These are phyloP conservation scores for Boletus pseudopeckii DNA, from an alignment of 768 basidiomycete genomes.

Conservation along the genomic window DNA sequence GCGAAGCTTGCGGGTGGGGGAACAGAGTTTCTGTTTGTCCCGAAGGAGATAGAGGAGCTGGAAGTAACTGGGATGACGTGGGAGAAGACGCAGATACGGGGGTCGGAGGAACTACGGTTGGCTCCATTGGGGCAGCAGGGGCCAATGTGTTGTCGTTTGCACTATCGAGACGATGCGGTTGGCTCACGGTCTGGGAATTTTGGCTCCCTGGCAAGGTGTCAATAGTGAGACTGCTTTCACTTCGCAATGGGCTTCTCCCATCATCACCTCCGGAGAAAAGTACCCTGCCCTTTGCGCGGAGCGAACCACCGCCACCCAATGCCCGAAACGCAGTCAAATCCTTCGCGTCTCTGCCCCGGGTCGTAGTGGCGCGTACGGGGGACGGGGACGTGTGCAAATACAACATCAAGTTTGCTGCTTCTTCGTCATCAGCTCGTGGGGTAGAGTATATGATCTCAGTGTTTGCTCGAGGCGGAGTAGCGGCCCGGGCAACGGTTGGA, in stretches of 20 bases:
- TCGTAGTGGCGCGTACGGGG: conserved; percentile 59
- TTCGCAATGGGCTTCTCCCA: conserved; percentile 25
- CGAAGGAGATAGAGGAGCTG: conserved; percentile 25
- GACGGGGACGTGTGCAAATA: conserved; percentile 84
- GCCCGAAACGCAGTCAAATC: conserved; percentile 57
- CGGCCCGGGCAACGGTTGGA: conserved; percentile 22
- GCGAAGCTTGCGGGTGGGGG: conserved; percentile 32
- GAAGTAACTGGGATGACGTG: conserved; percentile 23
- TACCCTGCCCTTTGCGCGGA: conserved; percentile 64
- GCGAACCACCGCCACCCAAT: conserved; percentile 43
- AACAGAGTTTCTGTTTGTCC: conserved; percentile 19
- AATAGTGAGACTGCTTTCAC: conserved; percentile 26
- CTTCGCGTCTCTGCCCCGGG: conserved; percentile 42
- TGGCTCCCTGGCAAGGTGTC: conserved; percentile 28
- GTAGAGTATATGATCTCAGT: conserved; percentile 41
- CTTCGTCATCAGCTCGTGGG: conserved; percentile 61
- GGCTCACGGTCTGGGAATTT: conserved; percentile 19
- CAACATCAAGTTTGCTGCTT: conserved; percentile 84
- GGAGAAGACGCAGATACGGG: conserved; percentile 27
- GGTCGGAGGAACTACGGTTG: conserved; percentile 34
- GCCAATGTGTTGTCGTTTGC: conserved; percentile 15
- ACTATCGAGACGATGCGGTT: conserved; percentile 17
- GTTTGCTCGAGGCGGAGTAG: conserved; percentile 35
- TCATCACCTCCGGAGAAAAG: conserved; percentile 53
- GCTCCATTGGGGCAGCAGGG: conserved; percentile 28